Conservation (phyloP, 139 green algal species). For the Dunaliella sp. region DNA sequence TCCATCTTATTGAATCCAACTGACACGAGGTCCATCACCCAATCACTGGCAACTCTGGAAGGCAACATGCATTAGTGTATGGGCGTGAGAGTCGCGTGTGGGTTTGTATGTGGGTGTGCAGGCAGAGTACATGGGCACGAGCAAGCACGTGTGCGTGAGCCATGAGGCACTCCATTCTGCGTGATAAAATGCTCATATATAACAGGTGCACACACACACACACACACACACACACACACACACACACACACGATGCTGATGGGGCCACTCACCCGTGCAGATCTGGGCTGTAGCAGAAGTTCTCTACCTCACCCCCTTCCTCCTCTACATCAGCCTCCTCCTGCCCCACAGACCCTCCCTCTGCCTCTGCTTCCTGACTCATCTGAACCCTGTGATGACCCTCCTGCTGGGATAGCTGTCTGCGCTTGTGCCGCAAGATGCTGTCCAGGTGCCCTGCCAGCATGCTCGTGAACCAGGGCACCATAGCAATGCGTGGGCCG, state of each 20-base stretch:
- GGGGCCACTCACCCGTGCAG: constrained; percentile 39
- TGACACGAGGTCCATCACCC: constrained; percentile 64
- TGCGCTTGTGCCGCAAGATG: not conserved
- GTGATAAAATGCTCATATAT: too few species aligned
- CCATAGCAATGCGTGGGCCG: constrained; percentile 30
- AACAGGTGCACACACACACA: too few species aligned
- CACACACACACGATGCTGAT: too few species aligned
- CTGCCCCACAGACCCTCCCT: not conserved
- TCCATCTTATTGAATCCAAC: constrained; percentile 53
- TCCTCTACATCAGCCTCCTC: not conserved
- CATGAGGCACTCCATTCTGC: too few species aligned
- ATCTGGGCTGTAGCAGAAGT: constrained; percentile 38
- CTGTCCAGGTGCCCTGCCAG: not conserved
- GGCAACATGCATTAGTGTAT: not conserved
- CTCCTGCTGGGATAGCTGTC: not conserved
- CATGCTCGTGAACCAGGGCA: constrained; percentile 38
- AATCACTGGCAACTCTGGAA: constrained; percentile 26
- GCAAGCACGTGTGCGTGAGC: too few species aligned
- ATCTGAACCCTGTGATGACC: not conserved
- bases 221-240: too few species aligned
- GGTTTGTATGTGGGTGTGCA: too few species aligned
- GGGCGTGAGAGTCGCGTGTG: too few species aligned
- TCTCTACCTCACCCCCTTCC: not conserved
- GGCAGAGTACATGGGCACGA: too few species aligned
- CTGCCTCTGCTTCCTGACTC: not conserved